Conservation (phyloP, 768 basidiomycete genomes). For the Tricholoma sp. region DNA sequence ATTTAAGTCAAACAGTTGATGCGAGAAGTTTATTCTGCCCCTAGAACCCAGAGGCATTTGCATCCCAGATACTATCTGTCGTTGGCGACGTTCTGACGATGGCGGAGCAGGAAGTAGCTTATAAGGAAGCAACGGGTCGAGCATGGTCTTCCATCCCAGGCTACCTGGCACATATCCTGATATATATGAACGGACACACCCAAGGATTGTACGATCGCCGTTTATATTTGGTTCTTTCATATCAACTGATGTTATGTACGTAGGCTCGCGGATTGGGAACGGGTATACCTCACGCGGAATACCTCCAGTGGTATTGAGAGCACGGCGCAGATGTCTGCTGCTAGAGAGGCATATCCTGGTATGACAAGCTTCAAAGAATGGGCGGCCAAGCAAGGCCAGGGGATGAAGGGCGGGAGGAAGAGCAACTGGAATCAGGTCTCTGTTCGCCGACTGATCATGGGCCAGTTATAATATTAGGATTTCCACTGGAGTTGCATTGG, state of each 20-base stretch:
- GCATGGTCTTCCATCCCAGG: constrained; percentile 23
- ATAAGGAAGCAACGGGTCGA: constrained; percentile 22
- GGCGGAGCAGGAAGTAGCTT: constrained; percentile 20
- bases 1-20: no score
- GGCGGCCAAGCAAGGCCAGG: constrained; percentile 12
- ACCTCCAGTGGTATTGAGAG: constrained; percentile 16
- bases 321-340: constrained; percentile 15
- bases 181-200: constrained; percentile 24
- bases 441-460: constrained; percentile 15
- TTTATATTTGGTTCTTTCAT: not conserved
- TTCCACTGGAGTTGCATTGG: no score
- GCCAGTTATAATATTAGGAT: no score
- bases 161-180: constrained; percentile 20
- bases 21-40: not conserved
- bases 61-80: constrained; percentile 19
- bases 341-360: constrained; percentile 18
- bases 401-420: not conserved
- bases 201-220: constrained; percentile 26
- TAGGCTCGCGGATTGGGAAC: constrained; percentile 24
- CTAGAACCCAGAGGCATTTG: constrained; percentile 23
- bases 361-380: constrained; percentile 25
- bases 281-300: constrained; percentile 14
- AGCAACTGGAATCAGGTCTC: constrained; percentile 26
- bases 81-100: constrained; percentile 26
- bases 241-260: not conserved